phyloP scores from a whole-genome alignment of 768 basidiomycete species.

The Collybia sp. region DNA sequence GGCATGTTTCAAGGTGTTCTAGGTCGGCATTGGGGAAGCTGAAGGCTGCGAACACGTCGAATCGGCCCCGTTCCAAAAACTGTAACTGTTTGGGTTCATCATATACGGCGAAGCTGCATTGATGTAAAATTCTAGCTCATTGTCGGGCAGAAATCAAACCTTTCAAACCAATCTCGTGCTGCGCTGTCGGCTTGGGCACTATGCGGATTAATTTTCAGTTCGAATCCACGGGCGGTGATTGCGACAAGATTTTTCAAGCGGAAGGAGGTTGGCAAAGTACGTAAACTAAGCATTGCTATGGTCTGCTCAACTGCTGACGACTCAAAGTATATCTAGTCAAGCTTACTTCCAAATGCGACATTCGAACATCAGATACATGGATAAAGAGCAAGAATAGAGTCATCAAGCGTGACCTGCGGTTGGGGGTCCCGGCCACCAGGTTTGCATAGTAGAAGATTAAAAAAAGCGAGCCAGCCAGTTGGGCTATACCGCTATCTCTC shows the following conservation, averaged over 20 bases:
- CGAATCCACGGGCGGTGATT: slow-evolving; percentile 7
- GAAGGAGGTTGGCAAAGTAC: slow-evolving; percentile 2
- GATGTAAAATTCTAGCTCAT: too few species aligned
- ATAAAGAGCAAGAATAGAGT: not conserved
- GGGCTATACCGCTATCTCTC: too few species aligned
- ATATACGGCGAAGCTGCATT: slow-evolving; percentile 2
- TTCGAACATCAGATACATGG: not conserved
- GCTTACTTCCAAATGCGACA: too few species aligned
- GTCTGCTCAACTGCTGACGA: too few species aligned
- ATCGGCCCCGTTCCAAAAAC: slow-evolving; percentile 12
- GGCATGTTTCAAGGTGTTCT: slow-evolving; percentile 16
- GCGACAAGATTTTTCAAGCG: slow-evolving; percentile 4
- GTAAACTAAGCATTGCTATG: too few species aligned
- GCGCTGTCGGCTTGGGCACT: slow-evolving; percentile 3
- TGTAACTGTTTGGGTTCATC: slow-evolving; percentile 1
- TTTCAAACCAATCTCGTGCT: slow-evolving; percentile 6
- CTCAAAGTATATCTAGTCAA: not conserved
- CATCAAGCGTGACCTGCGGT: too few species aligned
- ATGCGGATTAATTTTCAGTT: slow-evolving; percentile 5
- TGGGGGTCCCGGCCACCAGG: too few species aligned
- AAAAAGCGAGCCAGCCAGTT: too few species aligned
- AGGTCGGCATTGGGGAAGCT: slow-evolving; percentile 15
- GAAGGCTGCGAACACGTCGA: slow-evolving; percentile 13
- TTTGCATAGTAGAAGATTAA: too few species aligned
- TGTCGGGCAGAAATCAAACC: not conserved